Conservation (phyloP, 306 rosid species). For the Hippophae rhamnoides region DNA sequence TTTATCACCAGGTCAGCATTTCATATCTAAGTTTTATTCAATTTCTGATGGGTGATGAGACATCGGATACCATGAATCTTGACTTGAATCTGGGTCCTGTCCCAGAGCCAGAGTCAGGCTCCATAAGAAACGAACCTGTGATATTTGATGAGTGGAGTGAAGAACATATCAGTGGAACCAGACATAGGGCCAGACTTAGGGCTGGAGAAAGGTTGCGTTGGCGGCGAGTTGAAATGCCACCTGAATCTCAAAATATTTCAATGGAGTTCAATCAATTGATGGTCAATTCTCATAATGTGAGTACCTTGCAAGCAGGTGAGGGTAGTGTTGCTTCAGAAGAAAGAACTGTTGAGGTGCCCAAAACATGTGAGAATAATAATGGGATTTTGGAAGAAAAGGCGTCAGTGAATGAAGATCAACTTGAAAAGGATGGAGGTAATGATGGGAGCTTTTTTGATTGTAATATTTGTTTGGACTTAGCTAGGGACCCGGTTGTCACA, state of each 20-base stretch:
- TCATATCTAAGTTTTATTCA: constrained; percentile 12
- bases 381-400: constrained; percentile 47
- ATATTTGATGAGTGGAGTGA: constrained; percentile 55
- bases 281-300: constrained; percentile 50
- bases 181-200: constrained; percentile 48
- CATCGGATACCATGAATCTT: constrained; percentile 77
- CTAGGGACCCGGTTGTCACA: constrained; percentile 90
- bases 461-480: constrained; percentile 81
- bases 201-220: constrained; percentile 57
- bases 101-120: constrained; percentile 45
- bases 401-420: constrained; percentile 46
- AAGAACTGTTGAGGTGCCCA: constrained; percentile 39
- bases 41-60: constrained; percentile 71
- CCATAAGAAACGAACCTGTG: constrained; percentile 31
- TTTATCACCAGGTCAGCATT: constrained; percentile 18
- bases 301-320: constrained; percentile 69
- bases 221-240: constrained; percentile 23
- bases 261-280: constrained; percentile 51
- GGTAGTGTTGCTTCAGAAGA: constrained; percentile 79
- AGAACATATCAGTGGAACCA: constrained; percentile 38
- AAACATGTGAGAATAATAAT: constrained; percentile 60
- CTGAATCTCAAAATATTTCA: constrained; percentile 41
- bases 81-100: constrained; percentile 90
- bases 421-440: constrained; percentile 50
- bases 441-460: constrained; percentile 93